Evolutionary conservation across 2,329 filamentous ascomycete species (phyloP), one percentile per base, ranked within the genome.

Genomic region (Esteya vermicola): DNA sequence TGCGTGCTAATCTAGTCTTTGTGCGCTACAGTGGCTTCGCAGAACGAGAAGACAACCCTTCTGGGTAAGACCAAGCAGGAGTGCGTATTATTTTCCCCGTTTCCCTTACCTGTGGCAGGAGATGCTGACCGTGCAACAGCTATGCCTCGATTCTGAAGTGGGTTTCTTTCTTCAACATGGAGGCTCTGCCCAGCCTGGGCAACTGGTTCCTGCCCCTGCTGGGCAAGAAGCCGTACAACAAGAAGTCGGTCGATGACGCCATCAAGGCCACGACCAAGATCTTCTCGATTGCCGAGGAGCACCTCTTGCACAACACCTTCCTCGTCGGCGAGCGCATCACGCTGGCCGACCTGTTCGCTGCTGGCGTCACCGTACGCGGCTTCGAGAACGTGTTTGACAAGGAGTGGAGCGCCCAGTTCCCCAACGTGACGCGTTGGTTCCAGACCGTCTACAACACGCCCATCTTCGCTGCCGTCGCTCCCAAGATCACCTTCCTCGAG

Each of bases 21-120:
- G 36, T 36, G 28, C 20, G 50, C 44, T 45, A 47, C 58, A 96
- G 91, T 98, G 62, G 86, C 91, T 57, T 96, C 91, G 54, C 91
- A 98, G 72, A 98, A 98, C 65, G 91, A 96, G 81, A 96, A 96
- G 82, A 98, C 91, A 56, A 93, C 86, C 53, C 86, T 98, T 51
- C 79, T 98, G 55, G 91, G 91, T 60, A 96, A 96, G 81, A 98
- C 88, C 70, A 98, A 98, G 82, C 89, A 98, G 74, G 91, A 98
- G 78, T 86, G 68, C 61, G 71, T 60, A 48, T 57, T 59, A 3
- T 7, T 9, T 3, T 4, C 4, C 10, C 6, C 16, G 9, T 18
- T 3, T 23, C 7, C 25, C 2, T 30, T 21, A 12, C 6, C 27
- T 20, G 5, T 19, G 20, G 19, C 4, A n/a, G 4, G 20, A 35